phyloP scores from a whole-genome alignment of 352 stramenopile species.

The Pythium guiyangense region DNA sequence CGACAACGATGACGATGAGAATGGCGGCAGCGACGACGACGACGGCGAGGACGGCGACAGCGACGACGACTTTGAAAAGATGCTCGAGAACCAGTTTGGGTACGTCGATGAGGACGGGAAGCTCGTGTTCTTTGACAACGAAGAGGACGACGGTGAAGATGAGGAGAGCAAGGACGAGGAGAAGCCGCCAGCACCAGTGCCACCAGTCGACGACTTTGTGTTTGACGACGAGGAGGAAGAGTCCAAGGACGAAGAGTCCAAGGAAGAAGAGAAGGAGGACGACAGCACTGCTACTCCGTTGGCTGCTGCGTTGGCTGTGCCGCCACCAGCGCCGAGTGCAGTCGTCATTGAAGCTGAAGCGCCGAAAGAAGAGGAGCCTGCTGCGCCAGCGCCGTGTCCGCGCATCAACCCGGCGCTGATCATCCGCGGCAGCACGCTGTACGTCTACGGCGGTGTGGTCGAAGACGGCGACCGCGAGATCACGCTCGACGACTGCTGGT shows the following conservation, averaged over 20 bases:
- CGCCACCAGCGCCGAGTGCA: too few species aligned
- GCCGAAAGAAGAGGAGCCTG: too few species aligned
- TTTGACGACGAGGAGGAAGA: constrained; percentile 13
- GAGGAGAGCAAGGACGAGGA: constrained; percentile 28
- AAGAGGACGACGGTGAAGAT: constrained; percentile 47
- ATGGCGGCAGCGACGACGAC: constrained; percentile 42
- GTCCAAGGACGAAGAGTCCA: constrained; percentile 31
- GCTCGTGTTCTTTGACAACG: constrained; percentile 93
- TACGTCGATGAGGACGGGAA: constrained; percentile 95
- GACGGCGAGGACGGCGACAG: constrained; percentile 55
- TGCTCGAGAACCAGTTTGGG: constrained; percentile 91
- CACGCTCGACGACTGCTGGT: constrained; percentile 95
- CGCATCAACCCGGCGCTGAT: constrained; percentile 87
- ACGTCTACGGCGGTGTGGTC: constrained; percentile 92
- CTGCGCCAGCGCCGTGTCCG: constrained; percentile 55
- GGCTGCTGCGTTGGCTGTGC: too few species aligned
- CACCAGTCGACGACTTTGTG: neutral
- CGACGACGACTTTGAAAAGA: constrained; percentile 78
- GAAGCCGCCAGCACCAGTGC: constrained; percentile 5
- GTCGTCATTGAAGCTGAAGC: too few species aligned
- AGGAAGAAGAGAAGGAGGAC: too few species aligned
- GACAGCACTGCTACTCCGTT: too few species aligned
- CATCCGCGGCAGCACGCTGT: constrained; percentile 88
- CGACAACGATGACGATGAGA: constrained; percentile 33
- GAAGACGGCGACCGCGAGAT: constrained; percentile 94